Conservation (phyloP, 192 early-diverging fungal species). For the Backusella psychrophila region DNA sequence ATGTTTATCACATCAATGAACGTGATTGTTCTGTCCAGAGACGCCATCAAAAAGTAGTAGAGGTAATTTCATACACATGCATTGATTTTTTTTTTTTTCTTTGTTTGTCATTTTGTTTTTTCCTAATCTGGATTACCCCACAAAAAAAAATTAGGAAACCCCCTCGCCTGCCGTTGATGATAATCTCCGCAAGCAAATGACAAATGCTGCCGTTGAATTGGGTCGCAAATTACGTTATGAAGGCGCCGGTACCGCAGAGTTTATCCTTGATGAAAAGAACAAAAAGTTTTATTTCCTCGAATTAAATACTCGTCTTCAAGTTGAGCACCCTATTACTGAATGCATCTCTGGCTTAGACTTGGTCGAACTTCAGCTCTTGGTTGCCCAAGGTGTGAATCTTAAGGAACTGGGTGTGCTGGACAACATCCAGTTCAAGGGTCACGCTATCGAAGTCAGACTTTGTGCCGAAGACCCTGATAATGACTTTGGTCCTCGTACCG, state of each 20-base stretch:
- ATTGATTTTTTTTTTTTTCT: neutral
- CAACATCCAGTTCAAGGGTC: conserved; percentile 55
- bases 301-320: conserved; percentile 63
- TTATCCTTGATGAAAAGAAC: conserved; percentile 46
- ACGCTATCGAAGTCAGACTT: conserved; percentile 54
- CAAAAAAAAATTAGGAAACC: conserved; percentile 27
- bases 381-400: conserved; percentile 58
- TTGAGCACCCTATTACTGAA: conserved; percentile 63
- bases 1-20: conserved; percentile 49
- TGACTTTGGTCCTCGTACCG: conserved; percentile 53
- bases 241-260: conserved; percentile 61
- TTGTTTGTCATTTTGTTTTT: conserved; percentile 6
- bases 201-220: conserved; percentile 44
- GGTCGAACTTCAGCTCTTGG: conserved; percentile 53
- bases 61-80: conserved; percentile 24
- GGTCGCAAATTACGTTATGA: conserved; percentile 47
- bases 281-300: conserved; percentile 61
- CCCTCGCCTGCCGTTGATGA: conserved; percentile 49
- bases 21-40: conserved; percentile 62
- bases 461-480: conserved; percentile 61
- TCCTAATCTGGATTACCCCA: conserved; percentile 4
- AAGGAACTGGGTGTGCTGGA: conserved; percentile 52
- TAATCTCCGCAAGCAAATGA: conserved; percentile 41
- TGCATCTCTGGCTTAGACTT: conserved; percentile 54
- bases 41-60: conserved; percentile 63